phyloP scores from a whole-genome alignment of 768 basidiomycete species.

The Russula dissimulans region DNA sequence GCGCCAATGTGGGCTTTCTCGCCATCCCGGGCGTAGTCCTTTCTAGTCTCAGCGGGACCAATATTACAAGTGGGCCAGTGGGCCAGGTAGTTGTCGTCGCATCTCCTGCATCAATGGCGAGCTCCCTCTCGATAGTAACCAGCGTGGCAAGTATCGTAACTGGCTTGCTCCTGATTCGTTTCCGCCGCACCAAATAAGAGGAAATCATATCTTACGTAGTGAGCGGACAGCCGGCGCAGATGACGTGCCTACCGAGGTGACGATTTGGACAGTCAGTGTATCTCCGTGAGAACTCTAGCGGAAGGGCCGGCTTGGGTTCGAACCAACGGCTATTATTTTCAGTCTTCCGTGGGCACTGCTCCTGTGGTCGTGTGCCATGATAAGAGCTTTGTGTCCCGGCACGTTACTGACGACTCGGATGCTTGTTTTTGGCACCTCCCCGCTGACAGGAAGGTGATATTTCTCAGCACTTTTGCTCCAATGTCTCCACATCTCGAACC shows the following conservation, averaged over 20 bases:
- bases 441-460: no score
- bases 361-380: conserved; percentile 7
- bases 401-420: background rate
- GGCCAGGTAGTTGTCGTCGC: conserved; percentile 11
- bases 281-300: background rate
- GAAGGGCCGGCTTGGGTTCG: conserved; percentile 2
- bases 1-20: conserved; percentile 25
- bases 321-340: conserved; percentile 8
- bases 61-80: background rate
- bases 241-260: background rate
- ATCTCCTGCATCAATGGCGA: conserved; percentile 39
- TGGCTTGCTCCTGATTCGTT: conserved; percentile 13
- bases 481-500: no score
- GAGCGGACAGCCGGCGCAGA: background rate
- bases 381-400: background rate
- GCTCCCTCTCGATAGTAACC: conserved; percentile 38
- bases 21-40: conserved; percentile 26
- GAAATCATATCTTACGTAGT: conserved; percentile 4
- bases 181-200: conserved; percentile 5
- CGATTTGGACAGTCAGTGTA: background rate
- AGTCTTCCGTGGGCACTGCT: conserved; percentile 10
- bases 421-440: no score
- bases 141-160: conserved; percentile 38
- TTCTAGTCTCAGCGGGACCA: background rate
- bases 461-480: no score